Evolutionary conservation across 805 yeast genomes (phyloP), one percentile per base, ranked within the genome.

Genomic region (Metschnikowia henanensis): DNA sequence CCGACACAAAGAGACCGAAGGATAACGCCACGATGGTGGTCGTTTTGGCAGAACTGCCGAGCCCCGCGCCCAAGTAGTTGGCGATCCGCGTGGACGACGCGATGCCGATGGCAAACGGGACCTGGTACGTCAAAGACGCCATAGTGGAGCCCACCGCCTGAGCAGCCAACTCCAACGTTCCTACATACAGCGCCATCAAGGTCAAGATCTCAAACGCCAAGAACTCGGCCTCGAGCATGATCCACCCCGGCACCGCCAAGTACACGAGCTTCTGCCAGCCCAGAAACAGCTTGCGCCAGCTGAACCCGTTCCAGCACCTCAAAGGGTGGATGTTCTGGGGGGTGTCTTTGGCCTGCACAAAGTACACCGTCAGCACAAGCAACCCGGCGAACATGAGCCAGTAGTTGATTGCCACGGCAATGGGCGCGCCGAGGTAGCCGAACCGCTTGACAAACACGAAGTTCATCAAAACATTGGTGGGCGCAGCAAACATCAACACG

Each of bases 151-250:
- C 72, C 21, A 72, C 59, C 2, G 76, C 70, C 46, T 79, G 84
- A 0, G 82, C 78, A 4, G 83, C 83, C 41, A 79, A 66, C 4
- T 74, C 68, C 22, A 65, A 59, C 0, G 82, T 77, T 5, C 83
- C 83, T 49, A 79, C 66, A 48, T 76, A 74, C 2, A 81, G 74
- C 0, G 82, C 76, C 45, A 78, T 68, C 50, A 79, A 67, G 3
- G 83, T 76, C 50, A 79, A 70, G 35, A 77, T 69, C 54, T 79
- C 84, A 56, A 79, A 79, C 2, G 82, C 82, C 40, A 79, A 56
- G 61, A 79, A 79, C 56, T 79, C 84, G 10, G 82, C 82, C 57
- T 77, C 82, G 35, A 79, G 70, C 83, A 79, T 79, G 32, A 78
- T 57, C 43, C 76, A 70, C 26, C 83, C 81, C 2, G 83, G 83